phyloP scores from a whole-genome alignment of 257 asterid genomes.

The Solanum okadae region DNA sequence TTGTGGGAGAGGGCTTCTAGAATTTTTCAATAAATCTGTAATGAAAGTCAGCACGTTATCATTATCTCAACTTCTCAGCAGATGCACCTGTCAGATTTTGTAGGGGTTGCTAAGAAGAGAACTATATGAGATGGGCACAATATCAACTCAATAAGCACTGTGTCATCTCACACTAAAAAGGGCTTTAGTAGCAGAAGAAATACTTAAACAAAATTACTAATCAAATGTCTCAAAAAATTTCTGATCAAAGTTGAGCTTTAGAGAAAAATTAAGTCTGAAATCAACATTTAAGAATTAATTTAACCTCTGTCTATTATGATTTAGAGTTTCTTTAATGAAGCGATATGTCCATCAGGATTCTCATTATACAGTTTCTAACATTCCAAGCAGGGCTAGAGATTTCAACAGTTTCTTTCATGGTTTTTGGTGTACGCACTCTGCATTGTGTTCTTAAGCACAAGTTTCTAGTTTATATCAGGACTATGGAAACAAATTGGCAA shows the following conservation, averaged over 20 bases:
- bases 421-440: not conserved
- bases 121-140: not conserved
- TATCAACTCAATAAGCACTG: not conserved
- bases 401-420: not conserved
- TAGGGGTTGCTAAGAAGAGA: not conserved
- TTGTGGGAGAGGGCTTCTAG: not conserved
- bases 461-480: not conserved
- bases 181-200: not conserved
- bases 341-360: not conserved
- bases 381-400: not conserved
- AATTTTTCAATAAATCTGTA: not conserved
- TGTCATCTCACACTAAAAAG: not conserved
- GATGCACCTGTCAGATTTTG: not conserved
- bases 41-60: not conserved
- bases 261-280: not conserved
- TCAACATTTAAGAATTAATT: not conserved
- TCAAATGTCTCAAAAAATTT: not conserved
- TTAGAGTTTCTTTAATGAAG: not conserved
- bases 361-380: not conserved
- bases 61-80: not conserved
- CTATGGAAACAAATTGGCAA: not conserved
- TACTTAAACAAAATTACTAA: not conserved
- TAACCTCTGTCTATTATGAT: not conserved
- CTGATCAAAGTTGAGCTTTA: not conserved
- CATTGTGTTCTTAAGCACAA: not conserved